Evolutionary conservation across 805 yeast species (phyloP).

Genomic region (Sugiyamaella chiloensis): DNA sequence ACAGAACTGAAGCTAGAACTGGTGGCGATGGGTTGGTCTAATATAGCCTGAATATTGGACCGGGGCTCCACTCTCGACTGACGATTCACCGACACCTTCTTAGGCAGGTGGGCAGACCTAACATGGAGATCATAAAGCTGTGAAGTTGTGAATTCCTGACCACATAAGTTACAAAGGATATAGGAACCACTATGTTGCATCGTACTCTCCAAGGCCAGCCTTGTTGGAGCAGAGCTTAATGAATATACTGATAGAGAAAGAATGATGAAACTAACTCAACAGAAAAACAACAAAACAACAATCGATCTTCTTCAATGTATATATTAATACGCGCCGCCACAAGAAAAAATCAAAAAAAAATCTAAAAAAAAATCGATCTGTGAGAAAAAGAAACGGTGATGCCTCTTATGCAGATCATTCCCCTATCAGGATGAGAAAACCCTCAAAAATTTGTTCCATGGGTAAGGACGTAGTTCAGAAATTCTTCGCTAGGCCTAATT

Average conservation of each 20-base stretch:
- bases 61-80: neutral
- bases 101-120: slow-evolving; percentile 5
- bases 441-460: slow-evolving; percentile 5
- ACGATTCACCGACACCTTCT: neutral
- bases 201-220: slow-evolving; percentile 1
- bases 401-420: neutral
- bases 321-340: neutral
- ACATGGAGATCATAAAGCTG: slow-evolving; percentile 9
- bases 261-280: neutral
- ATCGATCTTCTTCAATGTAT: neutral
- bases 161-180: slow-evolving; percentile 12
- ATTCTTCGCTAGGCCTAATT: too few relatives aligned
- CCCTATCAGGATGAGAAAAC: neutral
- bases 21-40: too few relatives aligned
- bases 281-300: too few relatives aligned
- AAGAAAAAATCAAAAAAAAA: slow-evolving; percentile 5
- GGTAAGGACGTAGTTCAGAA: slow-evolving; percentile 6
- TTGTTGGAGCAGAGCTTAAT: slow-evolving; percentile 4
- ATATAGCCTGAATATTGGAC: neutral
- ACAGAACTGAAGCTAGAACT: too few relatives aligned
- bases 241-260: neutral
- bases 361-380: neutral
- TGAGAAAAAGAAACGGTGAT: slow-evolving; percentile 8
- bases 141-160: slow-evolving; percentile 7
- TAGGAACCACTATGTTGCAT: neutral